Evolutionary conservation across 306 rosid species (phyloP).

Genomic region (Bauhinia variegata): DNA sequence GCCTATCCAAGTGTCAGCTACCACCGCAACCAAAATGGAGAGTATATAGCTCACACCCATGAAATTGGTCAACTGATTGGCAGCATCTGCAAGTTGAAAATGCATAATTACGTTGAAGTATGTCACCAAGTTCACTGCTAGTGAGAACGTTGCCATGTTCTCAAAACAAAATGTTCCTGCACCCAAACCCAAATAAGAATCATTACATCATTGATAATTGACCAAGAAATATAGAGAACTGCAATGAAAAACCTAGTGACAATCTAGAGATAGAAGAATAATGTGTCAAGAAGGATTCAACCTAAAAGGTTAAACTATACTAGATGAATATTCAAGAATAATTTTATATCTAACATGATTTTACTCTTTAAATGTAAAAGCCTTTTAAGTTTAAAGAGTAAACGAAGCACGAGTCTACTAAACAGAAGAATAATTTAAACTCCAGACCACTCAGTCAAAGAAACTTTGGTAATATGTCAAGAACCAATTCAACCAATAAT

Average conservation of each 20-base stretch:
- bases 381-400: too few relatives aligned
- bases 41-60: conserved; percentile 77
- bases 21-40: conserved; percentile 63
- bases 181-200: conserved; percentile 18
- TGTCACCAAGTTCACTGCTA: conserved; percentile 80
- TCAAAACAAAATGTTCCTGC: conserved; percentile 70
- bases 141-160: conserved; percentile 69
- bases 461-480: too few relatives aligned
- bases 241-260: background rate
- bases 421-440: too few relatives aligned
- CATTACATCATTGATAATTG: background rate
- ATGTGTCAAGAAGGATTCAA: too few relatives aligned
- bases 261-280: background rate
- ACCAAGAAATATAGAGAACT: background rate
- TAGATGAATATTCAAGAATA: too few relatives aligned
- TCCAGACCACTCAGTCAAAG: too few relatives aligned
- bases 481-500: too few relatives aligned
- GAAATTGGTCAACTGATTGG: conserved; percentile 80
- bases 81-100: conserved; percentile 68
- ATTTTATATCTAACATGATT: too few relatives aligned
- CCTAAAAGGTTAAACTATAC: too few relatives aligned
- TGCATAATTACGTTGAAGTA: conserved; percentile 76
- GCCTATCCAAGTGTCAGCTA: conserved; percentile 77
- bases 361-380: too few relatives aligned
- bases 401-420: too few relatives aligned